phyloP scores from a whole-genome alignment of 352 stramenopile species.

The Phytophthora kernoviae region DNA sequence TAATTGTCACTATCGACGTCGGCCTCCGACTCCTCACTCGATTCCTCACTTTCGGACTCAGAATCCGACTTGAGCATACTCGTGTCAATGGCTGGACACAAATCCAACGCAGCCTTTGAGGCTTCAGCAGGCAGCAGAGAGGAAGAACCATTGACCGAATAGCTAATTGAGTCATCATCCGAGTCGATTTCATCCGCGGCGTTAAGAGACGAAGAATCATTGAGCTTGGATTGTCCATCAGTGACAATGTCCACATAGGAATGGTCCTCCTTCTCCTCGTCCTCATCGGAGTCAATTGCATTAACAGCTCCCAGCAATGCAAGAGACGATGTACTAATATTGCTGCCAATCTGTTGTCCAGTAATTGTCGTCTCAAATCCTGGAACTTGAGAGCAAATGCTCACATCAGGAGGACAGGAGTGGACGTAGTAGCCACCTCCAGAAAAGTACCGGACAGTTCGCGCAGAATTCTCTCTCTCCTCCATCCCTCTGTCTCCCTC shows the following conservation, averaged over 20 bases:
- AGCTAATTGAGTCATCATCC: neutral
- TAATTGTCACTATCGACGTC: slow-evolving; percentile 4
- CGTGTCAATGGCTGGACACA: slow-evolving; percentile 5
- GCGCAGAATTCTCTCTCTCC: neutral
- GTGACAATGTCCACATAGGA: neutral
- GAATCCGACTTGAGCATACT: slow-evolving; percentile 5
- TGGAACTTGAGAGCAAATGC: slow-evolving; percentile 3
- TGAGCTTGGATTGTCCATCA: neutral
- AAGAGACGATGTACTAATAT: slow-evolving; percentile 2
- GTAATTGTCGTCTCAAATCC: neutral
- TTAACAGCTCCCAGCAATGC: slow-evolving; percentile 5
- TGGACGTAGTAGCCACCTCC: slow-evolving; percentile 14
- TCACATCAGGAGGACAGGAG: slow-evolving; percentile 3
- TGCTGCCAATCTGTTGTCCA: neutral
- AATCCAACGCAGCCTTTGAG: slow-evolving; percentile 13
- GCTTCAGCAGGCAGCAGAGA: slow-evolving; percentile 4
- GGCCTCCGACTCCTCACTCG: slow-evolving; percentile 1
- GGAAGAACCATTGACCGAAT: neutral
- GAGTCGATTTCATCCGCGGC: neutral
- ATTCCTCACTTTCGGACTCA: slow-evolving; percentile 3
- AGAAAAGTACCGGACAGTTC: slow-evolving; percentile 4
- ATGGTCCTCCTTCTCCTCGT: neutral
- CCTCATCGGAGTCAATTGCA: slow-evolving; percentile 4
- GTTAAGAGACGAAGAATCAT: neutral
- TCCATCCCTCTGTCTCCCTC: neutral